Conservation (phyloP, 805 yeast genomes). For the Saturnispora serradocipensis region DNA sequence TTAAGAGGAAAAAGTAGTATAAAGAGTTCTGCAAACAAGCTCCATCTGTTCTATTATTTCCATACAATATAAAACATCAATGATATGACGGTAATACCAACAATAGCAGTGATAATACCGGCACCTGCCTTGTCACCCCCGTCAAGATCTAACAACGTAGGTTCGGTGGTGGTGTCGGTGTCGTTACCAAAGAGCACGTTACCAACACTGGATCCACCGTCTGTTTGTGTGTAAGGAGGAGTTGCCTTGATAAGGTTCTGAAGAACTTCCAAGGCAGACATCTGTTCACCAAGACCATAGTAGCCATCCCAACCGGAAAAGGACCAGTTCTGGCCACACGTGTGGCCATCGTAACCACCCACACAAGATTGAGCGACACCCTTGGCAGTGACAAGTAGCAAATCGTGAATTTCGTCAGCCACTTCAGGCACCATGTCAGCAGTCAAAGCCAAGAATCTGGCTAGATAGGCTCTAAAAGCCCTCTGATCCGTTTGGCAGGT, state of each 20-base stretch:
- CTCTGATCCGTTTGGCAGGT: slow-evolving; percentile 82
- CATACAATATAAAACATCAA: slow-evolving; percentile 17
- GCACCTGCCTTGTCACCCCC: slow-evolving; percentile 58
- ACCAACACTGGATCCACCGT: slow-evolving; percentile 34
- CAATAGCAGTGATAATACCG: slow-evolving; percentile 50
- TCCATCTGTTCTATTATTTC: neutral
- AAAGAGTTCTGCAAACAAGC: neutral
- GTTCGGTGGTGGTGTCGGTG: slow-evolving; percentile 23
- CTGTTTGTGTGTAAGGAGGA: slow-evolving; percentile 39
- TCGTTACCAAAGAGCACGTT: slow-evolving; percentile 58
- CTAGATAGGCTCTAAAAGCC: slow-evolving; percentile 79
- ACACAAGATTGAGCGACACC: slow-evolving; percentile 65
- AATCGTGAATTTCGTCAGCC: slow-evolving; percentile 28
- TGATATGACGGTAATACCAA: slow-evolving; percentile 31
- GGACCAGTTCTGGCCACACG: slow-evolving; percentile 69
- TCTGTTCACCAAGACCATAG: slow-evolving; percentile 75
- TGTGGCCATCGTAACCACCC: slow-evolving; percentile 67
- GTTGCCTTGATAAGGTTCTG: slow-evolving; percentile 37
- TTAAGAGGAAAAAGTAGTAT: neutral
- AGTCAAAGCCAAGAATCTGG: slow-evolving; percentile 67
- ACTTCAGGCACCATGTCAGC: slow-evolving; percentile 60
- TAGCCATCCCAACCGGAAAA: slow-evolving; percentile 49
- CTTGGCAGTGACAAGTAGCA: slow-evolving; percentile 41
- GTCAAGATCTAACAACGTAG: slow-evolving; percentile 34
- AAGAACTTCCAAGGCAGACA: slow-evolving; percentile 61